These are phyloP conservation scores for Annulohypoxylon moriforme DNA, from an alignment of 495 filamentous ascomycete species.

Conservation along the genomic window DNA sequence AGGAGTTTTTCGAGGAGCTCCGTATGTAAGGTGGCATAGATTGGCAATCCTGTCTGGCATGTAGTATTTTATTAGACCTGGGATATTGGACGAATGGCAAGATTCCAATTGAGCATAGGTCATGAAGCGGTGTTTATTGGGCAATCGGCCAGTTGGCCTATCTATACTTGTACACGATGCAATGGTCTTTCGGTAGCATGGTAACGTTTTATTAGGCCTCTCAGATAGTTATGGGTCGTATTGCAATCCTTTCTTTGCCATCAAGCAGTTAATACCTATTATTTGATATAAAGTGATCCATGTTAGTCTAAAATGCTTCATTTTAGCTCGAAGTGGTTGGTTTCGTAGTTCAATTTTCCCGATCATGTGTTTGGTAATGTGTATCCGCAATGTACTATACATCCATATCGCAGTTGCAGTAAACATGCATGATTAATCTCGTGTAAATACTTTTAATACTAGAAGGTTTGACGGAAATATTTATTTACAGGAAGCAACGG, in stretches of 20 bases:
- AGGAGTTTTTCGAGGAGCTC: constrained; percentile 74
- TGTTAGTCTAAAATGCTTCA: not conserved
- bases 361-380: no score
- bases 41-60: constrained; percentile 1
- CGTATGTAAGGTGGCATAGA: constrained; percentile 46
- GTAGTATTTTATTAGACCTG: constrained; percentile 11
- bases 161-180: constrained; percentile 58
- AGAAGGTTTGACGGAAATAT: no score
- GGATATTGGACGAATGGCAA: constrained; percentile 21
- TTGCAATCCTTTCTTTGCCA: constrained; percentile 37
- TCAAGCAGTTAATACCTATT: not conserved
- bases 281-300: not conserved
- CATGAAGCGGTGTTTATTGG: constrained; percentile 33
- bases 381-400: no score
- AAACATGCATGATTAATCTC: no score
- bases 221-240: constrained; percentile 29
- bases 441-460: no score
- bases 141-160: constrained; percentile 46
- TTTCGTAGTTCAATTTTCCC: no score
- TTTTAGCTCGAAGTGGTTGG: no score
- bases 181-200: constrained; percentile 38
- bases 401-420: no score
- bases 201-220: constrained; percentile 41
- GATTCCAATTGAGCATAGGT: constrained; percentile 30
- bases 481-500: no score